phyloP scores from a whole-genome alignment of 805 yeast genomes.

The Ogataea sp. region DNA sequence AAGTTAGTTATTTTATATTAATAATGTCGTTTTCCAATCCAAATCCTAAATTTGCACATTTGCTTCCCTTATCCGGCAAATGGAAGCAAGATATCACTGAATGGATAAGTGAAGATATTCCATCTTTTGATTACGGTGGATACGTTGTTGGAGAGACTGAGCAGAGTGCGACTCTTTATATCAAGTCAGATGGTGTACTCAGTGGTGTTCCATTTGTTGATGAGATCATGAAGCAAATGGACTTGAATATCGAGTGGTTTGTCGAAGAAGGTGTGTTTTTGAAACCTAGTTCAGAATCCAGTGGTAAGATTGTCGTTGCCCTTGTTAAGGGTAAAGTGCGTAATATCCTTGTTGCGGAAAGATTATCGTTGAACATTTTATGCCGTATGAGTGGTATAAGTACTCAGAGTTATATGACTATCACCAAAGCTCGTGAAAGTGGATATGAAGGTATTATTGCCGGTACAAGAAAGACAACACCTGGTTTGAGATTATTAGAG shows the following conservation, averaged over 20 bases:
- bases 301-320: conserved; percentile 66
- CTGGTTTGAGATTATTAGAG: conserved; percentile 82
- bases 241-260: conserved; percentile 64
- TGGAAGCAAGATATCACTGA: conserved; percentile 77
- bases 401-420: conserved; percentile 54
- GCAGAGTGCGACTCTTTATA: conserved; percentile 69
- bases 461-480: conserved; percentile 96
- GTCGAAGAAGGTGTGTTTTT: conserved; percentile 59
- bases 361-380: conserved; percentile 75
- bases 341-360: conserved; percentile 72
- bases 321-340: conserved; percentile 73
- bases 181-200: conserved; percentile 74
- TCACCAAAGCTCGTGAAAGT: conserved; percentile 50
- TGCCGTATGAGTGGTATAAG: conserved; percentile 87
- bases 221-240: conserved; percentile 76
- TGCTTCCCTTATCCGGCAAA: conserved; percentile 66
- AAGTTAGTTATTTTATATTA: too few species aligned
- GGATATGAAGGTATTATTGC: conserved; percentile 85
- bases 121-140: conserved; percentile 92
- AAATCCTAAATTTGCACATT: conserved; percentile 32
- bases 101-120: conserved; percentile 84
- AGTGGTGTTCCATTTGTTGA: conserved; percentile 86
- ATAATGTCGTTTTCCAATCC: conserved; percentile 16
- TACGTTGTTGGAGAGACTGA: conserved; percentile 77
- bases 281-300: conserved; percentile 27